Base-by-base conservation (phyloP, 441 rosid genomes). In the Pelargonium australe region DNA sequence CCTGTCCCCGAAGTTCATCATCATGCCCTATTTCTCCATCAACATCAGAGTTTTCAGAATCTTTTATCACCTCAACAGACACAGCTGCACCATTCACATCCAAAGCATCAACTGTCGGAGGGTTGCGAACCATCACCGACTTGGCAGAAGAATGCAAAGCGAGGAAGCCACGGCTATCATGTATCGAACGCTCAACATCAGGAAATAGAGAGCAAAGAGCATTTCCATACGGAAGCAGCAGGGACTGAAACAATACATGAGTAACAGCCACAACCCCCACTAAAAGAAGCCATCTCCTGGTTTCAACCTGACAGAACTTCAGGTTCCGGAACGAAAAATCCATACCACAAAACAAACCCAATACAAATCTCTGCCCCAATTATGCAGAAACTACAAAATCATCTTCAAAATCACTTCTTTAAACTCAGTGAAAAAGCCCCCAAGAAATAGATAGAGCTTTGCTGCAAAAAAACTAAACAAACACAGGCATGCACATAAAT, bases 121-220 rank as follows among this genome's bases (percentile, higher is more conserved):
- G 82, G 78, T 85, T 84, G 63, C 85, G 81, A 68, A 86, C 79
- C 70, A 79, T 80, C 45, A 75, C 73, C 17, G 84, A 78, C 47
- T 82, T 83, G 3, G 79, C 47, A 65, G 83, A 80, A 79, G 85
- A 73, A 65, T 58, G 72, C 55, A 75, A 16, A 55, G 31, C 7
- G 12, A 41, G 64, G 57, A 73, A 37, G 71, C 73, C 69, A 68
- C 61, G 73, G 45, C 71, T 65, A 47, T 72, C 79, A 43, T 31
- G 66, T 9, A 70, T 34, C 0, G 68, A 49, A 25, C 47, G 76
- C 53, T 73, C 67, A 14, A 37, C 63, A 63, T 69, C 44, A 0
- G 91, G 90, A n/a, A 86, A 77, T 61, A 84, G 76, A 69, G 91
- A 91, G 47, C 74, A 79, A 69, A 88, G 85, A 76, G 94, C 89